These are phyloP conservation scores for Nemania abortiva DNA, from an alignment of 2,329 filamentous ascomycete genomes.

Conservation along the genomic window DNA sequence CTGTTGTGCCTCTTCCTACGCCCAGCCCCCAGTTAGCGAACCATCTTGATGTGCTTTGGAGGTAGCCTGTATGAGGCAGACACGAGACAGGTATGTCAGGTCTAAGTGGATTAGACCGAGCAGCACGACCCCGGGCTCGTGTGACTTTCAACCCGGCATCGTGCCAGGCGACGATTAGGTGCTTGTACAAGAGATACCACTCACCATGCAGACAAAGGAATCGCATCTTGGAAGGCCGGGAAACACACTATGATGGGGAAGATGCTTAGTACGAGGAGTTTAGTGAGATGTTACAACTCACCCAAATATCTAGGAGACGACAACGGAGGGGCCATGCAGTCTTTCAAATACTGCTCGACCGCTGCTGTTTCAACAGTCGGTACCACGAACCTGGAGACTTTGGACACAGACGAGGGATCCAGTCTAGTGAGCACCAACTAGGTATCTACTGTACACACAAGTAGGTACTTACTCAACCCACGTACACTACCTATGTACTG, in stretches of 20 bases:
- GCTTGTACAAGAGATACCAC: background rate
- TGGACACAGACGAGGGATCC: background rate
- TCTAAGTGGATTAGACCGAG: background rate
- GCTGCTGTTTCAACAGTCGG: background rate
- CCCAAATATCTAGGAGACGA: background rate
- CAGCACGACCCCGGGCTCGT: background rate
- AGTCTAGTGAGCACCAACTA: background rate
- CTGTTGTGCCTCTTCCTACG: slow-evolving; percentile 45
- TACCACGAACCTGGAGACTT: slow-evolving; percentile 11
- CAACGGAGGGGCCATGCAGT: slow-evolving; percentile 1
- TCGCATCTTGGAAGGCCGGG: slow-evolving; percentile 38
- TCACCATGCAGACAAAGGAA: slow-evolving; percentile 43
- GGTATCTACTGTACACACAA: background rate
- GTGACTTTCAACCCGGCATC: background rate
- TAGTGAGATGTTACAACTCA: background rate
- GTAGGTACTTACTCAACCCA: background rate
- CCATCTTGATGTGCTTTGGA: slow-evolving; percentile 15
- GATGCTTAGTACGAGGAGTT: background rate
- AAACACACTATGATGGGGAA: slow-evolving; percentile 5
- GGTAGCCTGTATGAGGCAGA: background rate
- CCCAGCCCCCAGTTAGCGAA: slow-evolving; percentile 37
- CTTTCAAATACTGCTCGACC: slow-evolving; percentile 32
- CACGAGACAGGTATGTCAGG: background rate
- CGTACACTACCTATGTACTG: background rate
- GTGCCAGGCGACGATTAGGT: background rate